Evolutionary conservation across 371 early-diverging fungal genomes (phyloP).

Genomic region (Encephalitozoon cuniculi): DNA sequence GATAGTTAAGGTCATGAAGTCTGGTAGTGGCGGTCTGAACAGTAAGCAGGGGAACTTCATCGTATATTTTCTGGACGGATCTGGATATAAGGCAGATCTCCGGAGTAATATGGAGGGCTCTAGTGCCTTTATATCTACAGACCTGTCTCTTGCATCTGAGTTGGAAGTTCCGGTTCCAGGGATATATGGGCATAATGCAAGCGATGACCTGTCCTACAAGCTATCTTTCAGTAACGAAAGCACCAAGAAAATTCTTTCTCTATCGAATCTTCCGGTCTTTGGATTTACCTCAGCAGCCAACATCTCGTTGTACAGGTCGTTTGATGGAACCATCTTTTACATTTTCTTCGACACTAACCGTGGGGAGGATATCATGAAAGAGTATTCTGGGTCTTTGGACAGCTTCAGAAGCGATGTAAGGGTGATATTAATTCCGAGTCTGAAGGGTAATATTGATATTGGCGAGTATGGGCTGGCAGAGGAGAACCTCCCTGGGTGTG

Average conservation of each 20-base stretch:
- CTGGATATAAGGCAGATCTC: neutral
- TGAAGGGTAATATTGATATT: constrained; percentile 1
- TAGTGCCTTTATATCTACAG: constrained; percentile 38
- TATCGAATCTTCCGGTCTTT: constrained; percentile 20
- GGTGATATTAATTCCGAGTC: constrained; percentile 25
- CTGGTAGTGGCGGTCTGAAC: neutral
- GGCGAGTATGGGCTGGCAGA: constrained; percentile 19
- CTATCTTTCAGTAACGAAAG: neutral
- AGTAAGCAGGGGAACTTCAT: neutral
- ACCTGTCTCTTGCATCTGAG: constrained; percentile 32
- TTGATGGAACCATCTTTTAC: constrained; percentile 30
- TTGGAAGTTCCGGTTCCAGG: constrained; percentile 45
- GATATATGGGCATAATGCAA: constrained; percentile 46
- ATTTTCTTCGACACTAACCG: constrained; percentile 24
- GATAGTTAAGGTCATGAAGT: neutral
- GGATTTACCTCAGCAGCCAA: constrained; percentile 17
- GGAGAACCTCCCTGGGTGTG: constrained; percentile 39
- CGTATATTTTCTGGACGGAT: neutral
- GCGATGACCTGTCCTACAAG: constrained; percentile 24
- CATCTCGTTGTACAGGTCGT: constrained; percentile 13
- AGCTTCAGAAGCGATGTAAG: constrained; percentile 25
- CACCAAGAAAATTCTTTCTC: neutral
- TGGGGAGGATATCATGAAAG: neutral
- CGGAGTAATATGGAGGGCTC: neutral
- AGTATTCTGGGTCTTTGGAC: neutral